Percentiles rank a stretch among this genome's conserved stretches.
phyloP scores from a whole-genome alignment of 176 grass and related monocot species.

The sorghum (Sorghum bicolor) region Sorghum_bicolor_NCBIv3 NC_012878.2:48115501-48116000 shows the following conservation, averaged over 20 bases:
- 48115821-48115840: conserved; percentile 70
- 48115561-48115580: too few species aligned
- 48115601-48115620: too few species aligned
- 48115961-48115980: not conserved
- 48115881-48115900: not conserved
- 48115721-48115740: too few species aligned
- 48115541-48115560: too few species aligned
- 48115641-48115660: too few species aligned
- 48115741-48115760: conserved; percentile 71
- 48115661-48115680: too few species aligned
- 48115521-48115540: too few species aligned
- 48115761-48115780: conserved; percentile 60
- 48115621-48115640: too few species aligned
- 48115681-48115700: too few species aligned
- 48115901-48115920: conserved; percentile 6
- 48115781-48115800: conserved; percentile 77
- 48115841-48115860: conserved; percentile 77
- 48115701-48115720: too few species aligned
- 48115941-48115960: not conserved
- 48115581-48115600: too few species aligned
- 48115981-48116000: not conserved
- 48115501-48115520: too few species aligned
- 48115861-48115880: not conserved
- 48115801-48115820: conserved; percentile 84
- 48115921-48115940: not conserved